Evolutionary conservation across 768 basidiomycete species (phyloP), one percentile per base, ranked within the genome.

Genomic region (Rhodocollybia butyracea): DNA sequence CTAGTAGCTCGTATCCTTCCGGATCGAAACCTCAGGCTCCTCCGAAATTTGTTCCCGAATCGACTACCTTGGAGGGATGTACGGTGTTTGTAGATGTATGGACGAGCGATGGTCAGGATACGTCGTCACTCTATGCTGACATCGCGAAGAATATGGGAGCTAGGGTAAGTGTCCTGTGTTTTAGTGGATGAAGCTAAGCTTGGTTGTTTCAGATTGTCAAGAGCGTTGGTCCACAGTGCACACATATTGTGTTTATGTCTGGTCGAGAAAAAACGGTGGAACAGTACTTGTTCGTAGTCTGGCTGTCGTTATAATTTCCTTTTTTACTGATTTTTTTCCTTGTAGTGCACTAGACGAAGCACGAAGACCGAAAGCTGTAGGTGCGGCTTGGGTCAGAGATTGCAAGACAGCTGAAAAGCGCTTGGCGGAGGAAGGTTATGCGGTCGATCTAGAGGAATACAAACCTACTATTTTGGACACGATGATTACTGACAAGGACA

Each of bases 351-450:
- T 90, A 22, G 73, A 82, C 42, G 85, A 91, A 38, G 89, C 80
- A 67, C 63, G 79, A 86, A 38, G 48, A 63, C 93, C 93, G 0
- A 60, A 73, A 24, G 84, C 92, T 15, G 88, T 96, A 15, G 89
- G 91, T 7, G 90, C 94, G 60, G 87, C 83, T 17, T 94, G 93
- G 93, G 88, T 95, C 4, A 89, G 94, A 2, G 85, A 91, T 63
- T 95, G 91, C 60, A 87, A 91, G 94, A 62, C 81, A 84, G 59
- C 76, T 79, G 42, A 68, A 68, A 36, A 79, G 70, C 42, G 81
- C 88, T 17, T 50, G 3, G 89, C 86, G 22, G 92, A 92, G 65
- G 67, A 73, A 3, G 77, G 72, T 41, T 89, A 84, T 64, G 69
- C 84, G 30, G 77, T 93, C 50, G 83, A 90, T 62, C 70, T 91